Conservation (phyloP, 1,139 yeast genomes). For the Saccharomyces hybrid region DNA sequence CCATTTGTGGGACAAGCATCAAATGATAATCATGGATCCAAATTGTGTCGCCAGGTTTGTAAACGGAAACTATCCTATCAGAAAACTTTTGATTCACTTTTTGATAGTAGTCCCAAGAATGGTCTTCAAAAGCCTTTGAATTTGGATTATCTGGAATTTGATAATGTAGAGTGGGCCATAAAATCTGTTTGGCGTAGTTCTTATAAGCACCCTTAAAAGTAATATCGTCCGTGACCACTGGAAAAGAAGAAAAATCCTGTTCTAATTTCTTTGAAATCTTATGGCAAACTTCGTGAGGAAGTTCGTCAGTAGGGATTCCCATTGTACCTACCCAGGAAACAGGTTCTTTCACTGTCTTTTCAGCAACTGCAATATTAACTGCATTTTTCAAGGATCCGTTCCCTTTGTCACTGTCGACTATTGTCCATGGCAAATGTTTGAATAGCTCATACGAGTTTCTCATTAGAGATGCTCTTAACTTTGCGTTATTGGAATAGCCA, state of each 20-base stretch:
- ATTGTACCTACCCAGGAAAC: slow-evolving; percentile 77
- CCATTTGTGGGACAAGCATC: slow-evolving; percentile 73
- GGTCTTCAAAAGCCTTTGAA: slow-evolving; percentile 87
- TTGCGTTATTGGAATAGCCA: slow-evolving; percentile 50
- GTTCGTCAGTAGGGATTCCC: slow-evolving; percentile 79
- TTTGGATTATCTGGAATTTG: slow-evolving; percentile 92
- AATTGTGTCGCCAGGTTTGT: slow-evolving; percentile 60
- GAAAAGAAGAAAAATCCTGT: slow-evolving; percentile 46
- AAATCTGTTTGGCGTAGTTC: slow-evolving; percentile 79
- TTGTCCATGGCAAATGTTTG: slow-evolving; percentile 65
- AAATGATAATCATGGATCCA: slow-evolving; percentile 94
- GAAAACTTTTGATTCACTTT: slow-evolving; percentile 71
- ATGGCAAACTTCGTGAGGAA: slow-evolving; percentile 47
- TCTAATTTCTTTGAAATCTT: slow-evolving; percentile 42
- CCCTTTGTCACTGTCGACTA: slow-evolving; percentile 61
- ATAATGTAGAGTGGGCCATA: slow-evolving; percentile 94
- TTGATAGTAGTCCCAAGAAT: slow-evolving; percentile 81
- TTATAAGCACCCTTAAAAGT: slow-evolving; percentile 81
- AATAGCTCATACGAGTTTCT: slow-evolving; percentile 46
- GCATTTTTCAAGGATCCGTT: slow-evolving; percentile 89
- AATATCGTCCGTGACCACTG: slow-evolving; percentile 63
- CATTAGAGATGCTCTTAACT: slow-evolving; percentile 35
- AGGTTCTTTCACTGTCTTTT: slow-evolving; percentile 39
- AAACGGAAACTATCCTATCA: slow-evolving; percentile 55
- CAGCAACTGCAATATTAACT: slow-evolving; percentile 47